Percentiles rank a stretch among this genome's conserved stretches.
phyloP scores from a whole-genome alignment of 345 rosid genomes.

The Conringia planisiliqua region DNA sequence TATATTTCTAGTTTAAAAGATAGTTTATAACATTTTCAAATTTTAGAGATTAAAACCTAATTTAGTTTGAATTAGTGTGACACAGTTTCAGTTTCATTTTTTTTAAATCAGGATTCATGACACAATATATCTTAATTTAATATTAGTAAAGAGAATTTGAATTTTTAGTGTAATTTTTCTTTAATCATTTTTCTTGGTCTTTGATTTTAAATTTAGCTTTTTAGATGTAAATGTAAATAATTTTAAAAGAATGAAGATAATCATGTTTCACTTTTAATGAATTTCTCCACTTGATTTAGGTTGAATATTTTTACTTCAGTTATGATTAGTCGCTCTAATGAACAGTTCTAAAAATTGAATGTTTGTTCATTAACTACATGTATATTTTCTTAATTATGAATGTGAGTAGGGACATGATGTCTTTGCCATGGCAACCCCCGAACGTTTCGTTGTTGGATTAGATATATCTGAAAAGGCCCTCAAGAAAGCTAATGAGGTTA shows the following conservation, averaged over 20 bases:
- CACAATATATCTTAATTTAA: background rate
- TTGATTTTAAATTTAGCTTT: background rate
- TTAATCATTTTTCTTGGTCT: background rate
- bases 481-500: conserved; percentile 31
- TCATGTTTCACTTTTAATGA: background rate
- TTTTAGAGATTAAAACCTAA: background rate
- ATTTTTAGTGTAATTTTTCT: background rate
- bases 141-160: background rate
- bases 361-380: background rate
- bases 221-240: background rate
- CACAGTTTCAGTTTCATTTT: background rate
- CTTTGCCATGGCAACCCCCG: conserved; percentile 33
- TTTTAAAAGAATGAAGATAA: background rate
- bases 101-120: background rate
- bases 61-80: background rate
- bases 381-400: background rate
- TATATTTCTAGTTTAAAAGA: background rate
- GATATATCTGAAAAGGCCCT: conserved; percentile 31
- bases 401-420: conserved; percentile 32
- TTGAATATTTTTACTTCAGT: background rate
- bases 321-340: background rate
- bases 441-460: conserved; percentile 35
- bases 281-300: background rate
- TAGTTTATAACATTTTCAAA: background rate
- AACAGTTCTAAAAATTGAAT: background rate